Percentiles rank a stretch among this genome's conserved stretches.
phyloP scores from a whole-genome alignment of 2,329 filamentous ascomycete species.

The Cordyceps javanica region DNA sequence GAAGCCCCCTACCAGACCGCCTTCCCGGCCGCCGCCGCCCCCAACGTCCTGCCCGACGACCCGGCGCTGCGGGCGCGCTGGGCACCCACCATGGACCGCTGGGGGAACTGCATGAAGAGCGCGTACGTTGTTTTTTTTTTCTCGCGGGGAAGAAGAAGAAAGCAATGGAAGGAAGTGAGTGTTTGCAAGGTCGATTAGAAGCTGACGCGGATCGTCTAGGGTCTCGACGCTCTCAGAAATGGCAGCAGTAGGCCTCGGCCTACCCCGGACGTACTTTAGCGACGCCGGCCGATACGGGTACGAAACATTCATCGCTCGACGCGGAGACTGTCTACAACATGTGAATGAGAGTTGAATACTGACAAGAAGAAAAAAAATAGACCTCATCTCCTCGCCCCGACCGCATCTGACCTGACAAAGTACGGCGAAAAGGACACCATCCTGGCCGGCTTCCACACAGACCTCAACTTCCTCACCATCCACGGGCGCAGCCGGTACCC shows the following conservation, averaged over 20 bases:
- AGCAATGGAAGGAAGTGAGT: too few species aligned
- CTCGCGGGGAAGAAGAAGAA: too few species aligned
- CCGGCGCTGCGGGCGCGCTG: conserved; percentile 44
- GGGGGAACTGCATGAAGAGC: conserved; percentile 55
- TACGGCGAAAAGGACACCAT: conserved; percentile 51
- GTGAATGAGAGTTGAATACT: too few species aligned
- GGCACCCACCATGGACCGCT: conserved; percentile 49
- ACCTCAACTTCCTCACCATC: conserved; percentile 60
- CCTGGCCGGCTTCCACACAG: conserved; percentile 57
- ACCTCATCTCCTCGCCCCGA: conserved; percentile 56
- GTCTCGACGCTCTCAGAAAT: conserved; percentile 54
- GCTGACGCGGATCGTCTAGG: conserved; percentile 22
- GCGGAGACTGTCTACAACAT: too few species aligned
- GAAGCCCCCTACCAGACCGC: conserved; percentile 45
- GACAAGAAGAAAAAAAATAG: conserved; percentile 22
- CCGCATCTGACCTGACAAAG: conserved; percentile 49
- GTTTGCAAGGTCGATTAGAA: neutral
- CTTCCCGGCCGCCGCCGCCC: conserved; percentile 50
- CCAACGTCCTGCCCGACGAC: conserved; percentile 48
- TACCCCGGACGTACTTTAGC: conserved; percentile 47
- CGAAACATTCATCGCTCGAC: too few species aligned
- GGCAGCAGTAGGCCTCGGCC: conserved; percentile 49
- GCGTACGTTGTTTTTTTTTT: conserved; percentile 36
- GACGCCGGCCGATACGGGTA: conserved; percentile 51
- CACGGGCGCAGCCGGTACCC: conserved; percentile 58